phyloP scores from a whole-genome alignment of 1,284 basidiomycete species.

The Microbotryum lychnidis-dioicae region DNA sequence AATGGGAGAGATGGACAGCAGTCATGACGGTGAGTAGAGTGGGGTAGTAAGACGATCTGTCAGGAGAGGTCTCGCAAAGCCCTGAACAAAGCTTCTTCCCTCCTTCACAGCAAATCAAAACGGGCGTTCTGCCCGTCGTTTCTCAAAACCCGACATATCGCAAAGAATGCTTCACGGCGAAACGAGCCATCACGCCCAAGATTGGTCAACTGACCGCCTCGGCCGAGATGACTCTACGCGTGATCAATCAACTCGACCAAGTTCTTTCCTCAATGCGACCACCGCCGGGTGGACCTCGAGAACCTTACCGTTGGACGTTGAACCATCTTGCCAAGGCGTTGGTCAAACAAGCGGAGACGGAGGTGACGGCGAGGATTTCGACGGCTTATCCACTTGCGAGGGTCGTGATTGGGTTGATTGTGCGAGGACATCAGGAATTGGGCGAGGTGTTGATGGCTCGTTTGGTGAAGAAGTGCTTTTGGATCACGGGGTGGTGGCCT shows the following conservation, averaged over 20 bases:
- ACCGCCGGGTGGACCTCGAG: slow-evolving; percentile 38
- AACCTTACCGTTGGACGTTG: slow-evolving; percentile 66
- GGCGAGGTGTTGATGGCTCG: slow-evolving; percentile 73
- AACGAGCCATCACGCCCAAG: slow-evolving; percentile 80
- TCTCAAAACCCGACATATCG: slow-evolving; percentile 53
- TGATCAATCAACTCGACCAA: slow-evolving; percentile 58
- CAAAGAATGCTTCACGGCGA: slow-evolving; percentile 49
- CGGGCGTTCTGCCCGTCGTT: slow-evolving; percentile 60
- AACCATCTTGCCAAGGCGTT: slow-evolving; percentile 82
- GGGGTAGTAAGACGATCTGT: no score
- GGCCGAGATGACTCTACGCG: slow-evolving; percentile 54
- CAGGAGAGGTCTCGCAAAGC: background rate
- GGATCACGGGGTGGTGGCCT: slow-evolving; percentile 46
- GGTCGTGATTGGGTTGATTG: slow-evolving; percentile 57
- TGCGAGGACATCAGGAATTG: slow-evolving; percentile 52
- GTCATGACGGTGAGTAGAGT: slow-evolving; percentile 50
- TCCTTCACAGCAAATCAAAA: slow-evolving; percentile 56
- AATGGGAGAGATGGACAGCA: slow-evolving; percentile 59
- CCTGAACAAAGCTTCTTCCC: slow-evolving; percentile 10
- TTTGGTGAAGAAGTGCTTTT: slow-evolving; percentile 67
- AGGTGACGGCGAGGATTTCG: slow-evolving; percentile 80
- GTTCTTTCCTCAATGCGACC: slow-evolving; percentile 44
- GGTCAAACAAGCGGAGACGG: slow-evolving; percentile 85
- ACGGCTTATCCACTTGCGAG: slow-evolving; percentile 75
- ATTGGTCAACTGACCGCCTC: slow-evolving; percentile 88